Percentiles rank a stretch among this genome's conserved stretches.
Conservation (phyloP, 352 stramenopile genomes). For the Elongisporangium senticosum region DNA sequence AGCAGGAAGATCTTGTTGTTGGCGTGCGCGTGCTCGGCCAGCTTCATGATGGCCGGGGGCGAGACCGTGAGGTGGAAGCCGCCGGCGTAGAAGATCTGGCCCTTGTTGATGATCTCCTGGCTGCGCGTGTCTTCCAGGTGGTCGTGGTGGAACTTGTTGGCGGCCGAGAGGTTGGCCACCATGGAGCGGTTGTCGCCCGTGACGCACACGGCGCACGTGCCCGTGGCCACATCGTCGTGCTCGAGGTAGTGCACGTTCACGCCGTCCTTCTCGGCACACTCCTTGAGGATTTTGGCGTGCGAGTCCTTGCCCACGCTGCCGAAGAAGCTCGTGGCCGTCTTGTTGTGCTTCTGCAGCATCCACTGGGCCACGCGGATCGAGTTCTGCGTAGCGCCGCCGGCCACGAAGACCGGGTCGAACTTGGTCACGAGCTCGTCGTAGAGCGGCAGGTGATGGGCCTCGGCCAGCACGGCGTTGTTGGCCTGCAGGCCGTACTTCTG, state of each 20-base stretch:
- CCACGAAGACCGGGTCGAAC: constrained; percentile 95
- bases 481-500: constrained; percentile 95
- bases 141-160: constrained; percentile 97
- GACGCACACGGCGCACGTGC: constrained; percentile 97
- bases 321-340: constrained; percentile 91
- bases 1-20: constrained; percentile 95
- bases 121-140: constrained; percentile 83
- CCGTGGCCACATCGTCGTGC: constrained; percentile 90
- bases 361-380: constrained; percentile 99
- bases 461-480: constrained; percentile 96
- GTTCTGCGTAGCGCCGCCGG: constrained; percentile 98
- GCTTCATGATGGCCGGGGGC: constrained; percentile 88
- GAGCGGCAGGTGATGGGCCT: constrained; percentile 96
- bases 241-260: constrained; percentile 98
- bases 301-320: constrained; percentile 95
- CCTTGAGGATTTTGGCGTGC: constrained; percentile 89
- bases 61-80: constrained; percentile 99
- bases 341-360: constrained; percentile 93
- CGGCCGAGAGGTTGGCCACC: constrained; percentile 96
- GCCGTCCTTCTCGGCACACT: constrained; percentile 92
- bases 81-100: constrained; percentile 96
- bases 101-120: constrained; percentile 92
- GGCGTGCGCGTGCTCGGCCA: constrained; percentile 90
- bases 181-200: constrained; percentile 95
- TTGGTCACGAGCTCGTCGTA: constrained; percentile 92